Evolutionary conservation across 495 filamentous ascomycete genomes (phyloP).

Genomic region (Astrothelium macrocarpum): DNA sequence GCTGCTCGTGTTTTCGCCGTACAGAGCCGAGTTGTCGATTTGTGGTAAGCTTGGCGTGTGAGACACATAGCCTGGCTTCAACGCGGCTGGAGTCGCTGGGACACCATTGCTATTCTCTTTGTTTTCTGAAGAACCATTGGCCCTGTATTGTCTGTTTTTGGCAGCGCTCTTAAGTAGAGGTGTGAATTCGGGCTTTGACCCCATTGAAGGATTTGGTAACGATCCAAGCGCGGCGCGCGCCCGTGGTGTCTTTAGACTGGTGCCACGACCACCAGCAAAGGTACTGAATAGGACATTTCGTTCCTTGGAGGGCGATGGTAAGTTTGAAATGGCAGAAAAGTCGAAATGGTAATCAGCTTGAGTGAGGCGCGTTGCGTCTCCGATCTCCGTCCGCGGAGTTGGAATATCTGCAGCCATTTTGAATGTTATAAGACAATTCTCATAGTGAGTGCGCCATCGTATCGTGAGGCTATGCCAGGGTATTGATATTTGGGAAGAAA

Average conservation of each 20-base stretch:
- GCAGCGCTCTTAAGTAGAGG: constrained; percentile 86
- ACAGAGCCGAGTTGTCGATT: constrained; percentile 56
- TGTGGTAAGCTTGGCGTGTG: constrained; percentile 39
- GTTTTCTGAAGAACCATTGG: constrained; percentile 39
- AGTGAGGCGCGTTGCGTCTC: constrained; percentile 66
- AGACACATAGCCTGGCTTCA: constrained; percentile 49
- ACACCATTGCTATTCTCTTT: constrained; percentile 34
- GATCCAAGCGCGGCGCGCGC: constrained; percentile 56
- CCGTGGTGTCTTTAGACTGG: constrained; percentile 61
- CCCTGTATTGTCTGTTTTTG: constrained; percentile 56
- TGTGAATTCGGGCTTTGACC: constrained; percentile 70
- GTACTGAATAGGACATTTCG: constrained; percentile 59
- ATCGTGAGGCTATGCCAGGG: constrained; percentile 41
- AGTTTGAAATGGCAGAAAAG: constrained; percentile 72
- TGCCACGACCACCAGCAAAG: constrained; percentile 49
- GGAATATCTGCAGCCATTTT: constrained; percentile 13
- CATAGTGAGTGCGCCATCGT: constrained; percentile 34
- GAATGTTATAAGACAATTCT: not conserved
- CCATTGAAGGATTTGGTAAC: constrained; percentile 49
- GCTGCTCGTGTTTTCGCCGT: constrained; percentile 52
- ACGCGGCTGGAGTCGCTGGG: constrained; percentile 59
- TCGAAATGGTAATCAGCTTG: constrained; percentile 60
- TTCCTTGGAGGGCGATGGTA: constrained; percentile 74
- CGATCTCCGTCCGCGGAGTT: constrained; percentile 19
- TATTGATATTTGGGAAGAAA: not conserved